Evolutionary conservation across 768 basidiomycete species (phyloP), one percentile per base, ranked within the genome.

Genomic region (Lactifluus echinatus): DNA sequence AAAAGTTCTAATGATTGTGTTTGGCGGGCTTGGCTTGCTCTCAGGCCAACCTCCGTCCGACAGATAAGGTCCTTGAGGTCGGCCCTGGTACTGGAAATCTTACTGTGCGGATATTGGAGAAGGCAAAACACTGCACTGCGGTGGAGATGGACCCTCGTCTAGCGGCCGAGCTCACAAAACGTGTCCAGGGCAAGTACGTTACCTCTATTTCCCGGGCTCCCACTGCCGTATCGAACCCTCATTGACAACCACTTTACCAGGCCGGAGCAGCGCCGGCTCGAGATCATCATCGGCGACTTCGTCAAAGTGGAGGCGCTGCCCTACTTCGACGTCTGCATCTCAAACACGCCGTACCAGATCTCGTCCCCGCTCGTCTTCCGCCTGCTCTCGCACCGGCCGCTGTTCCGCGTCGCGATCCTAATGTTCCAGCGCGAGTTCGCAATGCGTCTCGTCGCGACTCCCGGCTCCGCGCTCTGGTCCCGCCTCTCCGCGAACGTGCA

Each of bases 361-460:
- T 98, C 96, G 2, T 98, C 96, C 0, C 91, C 94, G 5, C 85
- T 99, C 49, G 87, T 97, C 54, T 99, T 99, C 79, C 89, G 91
- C 58, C 82, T 99, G 33, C 84, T 98, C 48, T 98, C 96, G 2
- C 93, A 97, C 66, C 88, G 96, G 2, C 96, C 96, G 0, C 76
- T 97, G 43, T 92, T 89, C 69, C 91, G 95, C 24, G 83, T 89
- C 56, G 91, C 93, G 33, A 92, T 99, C 60, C 88, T 99, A 74
- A 99, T 99, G 96, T 99, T 99, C 75, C 96, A 99, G 73, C 87
- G 93, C 55, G 96, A 99, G 72, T 99, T 99, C 66, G 96, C 96
- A 0, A 77, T 94, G 59, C 87, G 96, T 1, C 80, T 99, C 11
- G 84, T 89, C 40, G 95, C 95, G 3, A 77, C 81, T 23, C 93